These are phyloP conservation scores for Emmonsiellopsis sp. DNA, from an alignment of 2,329 filamentous ascomycete species.

Conservation along the genomic window DNA sequence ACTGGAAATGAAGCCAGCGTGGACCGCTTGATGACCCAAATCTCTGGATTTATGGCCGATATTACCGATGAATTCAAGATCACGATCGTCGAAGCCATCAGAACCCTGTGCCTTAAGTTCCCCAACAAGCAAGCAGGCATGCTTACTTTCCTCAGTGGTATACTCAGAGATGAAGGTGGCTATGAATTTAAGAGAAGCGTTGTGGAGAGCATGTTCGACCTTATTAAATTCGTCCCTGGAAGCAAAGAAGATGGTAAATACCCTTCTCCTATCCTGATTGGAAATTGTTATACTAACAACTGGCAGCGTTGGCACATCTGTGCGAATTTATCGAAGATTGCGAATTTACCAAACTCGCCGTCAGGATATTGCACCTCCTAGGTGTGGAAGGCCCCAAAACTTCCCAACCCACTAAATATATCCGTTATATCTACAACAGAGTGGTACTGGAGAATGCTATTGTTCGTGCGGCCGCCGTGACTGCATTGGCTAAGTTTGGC, in stretches of 20 bases:
- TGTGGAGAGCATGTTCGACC: conserved; percentile 97
- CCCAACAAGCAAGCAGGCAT: conserved; percentile 96
- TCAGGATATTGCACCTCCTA: conserved; percentile 87
- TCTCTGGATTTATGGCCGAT: conserved; percentile 95
- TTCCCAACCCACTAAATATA: conserved; percentile 93
- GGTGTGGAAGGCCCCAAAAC: conserved; percentile 93
- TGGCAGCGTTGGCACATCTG: conserved; percentile 71
- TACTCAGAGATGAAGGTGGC: conserved; percentile 89
- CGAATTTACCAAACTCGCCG: conserved; percentile 95
- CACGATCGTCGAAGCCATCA: conserved; percentile 97
- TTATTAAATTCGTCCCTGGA: conserved; percentile 98
- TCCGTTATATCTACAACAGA: conserved; percentile 98
- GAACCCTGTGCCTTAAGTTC: conserved; percentile 94
- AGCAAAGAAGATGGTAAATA: conserved; percentile 54
- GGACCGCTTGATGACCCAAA: conserved; percentile 96
- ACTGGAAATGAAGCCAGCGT: conserved; percentile 97
- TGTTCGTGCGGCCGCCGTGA: conserved; percentile 88
- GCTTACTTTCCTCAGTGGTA: conserved; percentile 94
- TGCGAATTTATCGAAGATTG: conserved; percentile 99
- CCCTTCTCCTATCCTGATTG: background rate
- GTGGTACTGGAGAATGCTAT: conserved; percentile 96
- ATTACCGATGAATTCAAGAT: conserved; percentile 99
- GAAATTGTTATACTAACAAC: conserved; percentile 1
- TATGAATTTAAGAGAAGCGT: conserved; percentile 98
- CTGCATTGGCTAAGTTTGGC: conserved; percentile 91